Evolutionary conservation across 164 flowering plant species (phyloP).

Genomic region (Pachysandra terminalis): DNA sequence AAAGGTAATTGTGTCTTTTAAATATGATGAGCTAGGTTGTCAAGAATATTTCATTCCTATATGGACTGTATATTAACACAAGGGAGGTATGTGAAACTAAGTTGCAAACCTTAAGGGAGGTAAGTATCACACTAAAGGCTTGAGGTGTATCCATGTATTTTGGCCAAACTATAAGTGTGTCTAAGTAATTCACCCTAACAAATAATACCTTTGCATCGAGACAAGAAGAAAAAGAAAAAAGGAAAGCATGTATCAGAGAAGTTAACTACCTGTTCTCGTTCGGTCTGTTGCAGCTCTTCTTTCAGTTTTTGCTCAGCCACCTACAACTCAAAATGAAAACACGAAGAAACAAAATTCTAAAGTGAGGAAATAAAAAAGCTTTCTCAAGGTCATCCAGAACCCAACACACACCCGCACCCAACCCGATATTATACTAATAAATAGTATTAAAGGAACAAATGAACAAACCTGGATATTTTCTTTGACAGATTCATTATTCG

Average conservation of each 20-base stretch:
- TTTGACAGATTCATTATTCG: constrained; percentile 59
- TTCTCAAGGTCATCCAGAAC: too few species aligned
- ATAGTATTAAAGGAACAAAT: neutral
- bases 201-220: too few species aligned
- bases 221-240: neutral
- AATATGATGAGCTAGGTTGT: too few species aligned
- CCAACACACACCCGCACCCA: neutral
- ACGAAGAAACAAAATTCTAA: neutral
- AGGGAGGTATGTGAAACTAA: too few species aligned
- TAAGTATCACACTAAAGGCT: too few species aligned
- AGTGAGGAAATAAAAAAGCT: neutral
- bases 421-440: neutral
- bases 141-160: too few species aligned
- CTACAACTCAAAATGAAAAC: constrained; percentile 34
- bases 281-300: constrained; percentile 40
- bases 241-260: neutral
- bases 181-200: too few species aligned
- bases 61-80: too few species aligned
- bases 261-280: constrained; percentile 45
- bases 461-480: constrained; percentile 71
- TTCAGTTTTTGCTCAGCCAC: constrained; percentile 64
- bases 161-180: too few species aligned
- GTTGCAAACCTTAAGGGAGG: too few species aligned
- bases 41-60: too few species aligned
- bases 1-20: too few species aligned